Percentiles rank a stretch among this genome's conserved stretches.
These are phyloP conservation scores for Actinidia arguta DNA, from an alignment of 179 eudicot species.

Conservation along the genomic window DNA sequence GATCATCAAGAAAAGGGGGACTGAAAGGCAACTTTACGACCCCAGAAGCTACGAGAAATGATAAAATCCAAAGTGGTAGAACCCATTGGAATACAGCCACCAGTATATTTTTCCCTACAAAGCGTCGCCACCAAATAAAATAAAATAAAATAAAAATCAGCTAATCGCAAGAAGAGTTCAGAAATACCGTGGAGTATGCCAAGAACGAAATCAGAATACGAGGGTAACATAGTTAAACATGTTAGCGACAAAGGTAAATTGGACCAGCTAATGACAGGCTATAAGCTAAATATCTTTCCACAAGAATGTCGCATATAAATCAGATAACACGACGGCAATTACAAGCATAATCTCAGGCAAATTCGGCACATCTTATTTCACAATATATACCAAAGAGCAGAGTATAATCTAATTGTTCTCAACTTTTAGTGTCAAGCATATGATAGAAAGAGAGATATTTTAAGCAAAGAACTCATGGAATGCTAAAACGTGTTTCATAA, in stretches of 20 bases:
- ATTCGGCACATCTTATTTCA: too few relatives aligned
- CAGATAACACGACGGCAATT: too few relatives aligned
- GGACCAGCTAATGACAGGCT: not conserved
- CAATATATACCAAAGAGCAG: not conserved
- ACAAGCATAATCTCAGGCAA: too few relatives aligned
- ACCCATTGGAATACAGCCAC: conserved; percentile 37
- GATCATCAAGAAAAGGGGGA: conserved; percentile 30
- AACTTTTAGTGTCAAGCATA: not conserved
- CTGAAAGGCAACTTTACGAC: conserved; percentile 44
- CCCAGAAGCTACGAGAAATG: conserved; percentile 50
- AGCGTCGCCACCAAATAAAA: not conserved
- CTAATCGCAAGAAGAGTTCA: not conserved
- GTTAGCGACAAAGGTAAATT: not conserved
- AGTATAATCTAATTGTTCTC: not conserved
- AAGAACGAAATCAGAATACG: not conserved
- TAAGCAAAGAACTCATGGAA: too few relatives aligned
- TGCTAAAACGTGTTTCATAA: too few relatives aligned
- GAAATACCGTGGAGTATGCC: not conserved
- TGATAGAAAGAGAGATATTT: not conserved
- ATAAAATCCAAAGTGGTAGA: conserved; percentile 50
- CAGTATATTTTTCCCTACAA: conserved; percentile 51
- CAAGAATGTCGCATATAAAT: too few relatives aligned
- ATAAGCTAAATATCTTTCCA: not conserved
- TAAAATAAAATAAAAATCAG: too few relatives aligned
- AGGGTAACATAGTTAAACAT: not conserved